A percentile compares a stretch with the other conserved stretches of the same genome.
Evolutionary conservation across 306 rosid species (phyloP).

Genomic region (Gillenia trifoliata): DNA sequence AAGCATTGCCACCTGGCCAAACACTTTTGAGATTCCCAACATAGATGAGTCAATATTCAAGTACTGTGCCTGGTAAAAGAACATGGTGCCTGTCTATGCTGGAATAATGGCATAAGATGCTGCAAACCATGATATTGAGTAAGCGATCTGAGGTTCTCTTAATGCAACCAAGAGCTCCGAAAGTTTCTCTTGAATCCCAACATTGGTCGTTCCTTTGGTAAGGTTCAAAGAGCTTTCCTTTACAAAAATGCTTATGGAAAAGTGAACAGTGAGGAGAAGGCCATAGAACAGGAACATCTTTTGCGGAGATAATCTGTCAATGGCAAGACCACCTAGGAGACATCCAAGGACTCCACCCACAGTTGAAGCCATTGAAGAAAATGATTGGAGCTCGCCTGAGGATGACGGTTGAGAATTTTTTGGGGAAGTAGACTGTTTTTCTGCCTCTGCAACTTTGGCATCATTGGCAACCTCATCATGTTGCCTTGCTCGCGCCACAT

Average conservation of each 20-base stretch:
- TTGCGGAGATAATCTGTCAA: constrained; percentile 45
- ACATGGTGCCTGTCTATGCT: constrained; percentile 82
- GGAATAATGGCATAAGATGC: constrained; percentile 83
- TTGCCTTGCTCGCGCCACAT: too few relatives aligned
- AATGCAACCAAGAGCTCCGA: constrained; percentile 52
- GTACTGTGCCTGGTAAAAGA: constrained; percentile 79
- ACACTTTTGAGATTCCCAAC: constrained; percentile 77
- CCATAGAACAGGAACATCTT: constrained; percentile 60
- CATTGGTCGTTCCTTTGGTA: constrained; percentile 38
- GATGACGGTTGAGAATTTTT: constrained; percentile 38
- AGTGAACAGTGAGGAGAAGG: constrained; percentile 62
- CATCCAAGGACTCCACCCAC: constrained; percentile 86
- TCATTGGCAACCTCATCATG: constrained; percentile 78
- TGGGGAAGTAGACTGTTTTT: constrained; percentile 49
- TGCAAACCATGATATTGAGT: constrained; percentile 75
- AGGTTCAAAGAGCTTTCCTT: constrained; percentile 62
- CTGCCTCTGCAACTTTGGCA: constrained; percentile 88
- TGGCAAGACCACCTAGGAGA: constrained; percentile 65
- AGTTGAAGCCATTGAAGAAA: constrained; percentile 85
- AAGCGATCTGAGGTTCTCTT: constrained; percentile 57
- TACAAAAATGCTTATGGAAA: constrained; percentile 47
- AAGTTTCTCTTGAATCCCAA: constrained; percentile 62
- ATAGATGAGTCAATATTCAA: constrained; percentile 63
- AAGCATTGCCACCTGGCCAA: constrained; percentile 87
- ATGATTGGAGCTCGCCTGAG: constrained; percentile 79